These are phyloP conservation scores for Cyphellophora europaea DNA, from an alignment of 2,329 filamentous ascomycete species.

Conservation along the genomic window DNA sequence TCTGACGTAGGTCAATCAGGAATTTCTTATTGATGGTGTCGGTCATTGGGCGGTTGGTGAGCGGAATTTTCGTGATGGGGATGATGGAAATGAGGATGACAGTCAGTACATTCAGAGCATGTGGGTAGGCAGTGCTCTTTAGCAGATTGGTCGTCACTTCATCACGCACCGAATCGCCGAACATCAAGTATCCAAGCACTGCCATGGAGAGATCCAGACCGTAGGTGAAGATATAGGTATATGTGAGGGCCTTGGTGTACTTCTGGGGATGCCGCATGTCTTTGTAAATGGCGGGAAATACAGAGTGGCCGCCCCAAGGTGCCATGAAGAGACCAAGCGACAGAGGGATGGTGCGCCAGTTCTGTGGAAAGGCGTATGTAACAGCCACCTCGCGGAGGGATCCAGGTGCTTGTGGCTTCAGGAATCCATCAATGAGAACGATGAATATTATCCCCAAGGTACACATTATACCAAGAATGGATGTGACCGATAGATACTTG, in stretches of 20 bases:
- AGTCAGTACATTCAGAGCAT: constrained; percentile 64
- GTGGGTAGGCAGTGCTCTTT: constrained; percentile 58
- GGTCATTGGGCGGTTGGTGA: constrained; percentile 76
- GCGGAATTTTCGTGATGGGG: constrained; percentile 86
- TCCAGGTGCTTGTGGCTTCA: constrained; percentile 70
- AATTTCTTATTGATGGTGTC: constrained; percentile 73
- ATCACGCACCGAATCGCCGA: constrained; percentile 77
- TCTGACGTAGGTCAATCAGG: constrained; percentile 54
- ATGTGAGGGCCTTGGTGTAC: constrained; percentile 63
- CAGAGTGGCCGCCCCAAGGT: constrained; percentile 61
- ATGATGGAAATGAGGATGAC: constrained; percentile 86
- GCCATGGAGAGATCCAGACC: constrained; percentile 73
- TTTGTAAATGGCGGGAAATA: constrained; percentile 78
- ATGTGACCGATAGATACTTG: constrained; percentile 77
- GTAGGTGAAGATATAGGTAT: constrained; percentile 83
- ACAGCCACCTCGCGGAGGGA: constrained; percentile 71
- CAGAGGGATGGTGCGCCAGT: constrained; percentile 79
- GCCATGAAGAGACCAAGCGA: constrained; percentile 87
- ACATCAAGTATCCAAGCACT: constrained; percentile 83
- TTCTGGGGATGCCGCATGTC: constrained; percentile 77
- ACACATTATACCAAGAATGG: constrained; percentile 82
- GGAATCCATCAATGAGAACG: constrained; percentile 73
- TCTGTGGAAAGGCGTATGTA: constrained; percentile 73
- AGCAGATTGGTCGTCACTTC: constrained; percentile 90
- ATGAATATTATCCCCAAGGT: constrained; percentile 82